Base-by-base conservation (phyloP, 257 asterid species). In the Fraxinus quadrangulata region DNA sequence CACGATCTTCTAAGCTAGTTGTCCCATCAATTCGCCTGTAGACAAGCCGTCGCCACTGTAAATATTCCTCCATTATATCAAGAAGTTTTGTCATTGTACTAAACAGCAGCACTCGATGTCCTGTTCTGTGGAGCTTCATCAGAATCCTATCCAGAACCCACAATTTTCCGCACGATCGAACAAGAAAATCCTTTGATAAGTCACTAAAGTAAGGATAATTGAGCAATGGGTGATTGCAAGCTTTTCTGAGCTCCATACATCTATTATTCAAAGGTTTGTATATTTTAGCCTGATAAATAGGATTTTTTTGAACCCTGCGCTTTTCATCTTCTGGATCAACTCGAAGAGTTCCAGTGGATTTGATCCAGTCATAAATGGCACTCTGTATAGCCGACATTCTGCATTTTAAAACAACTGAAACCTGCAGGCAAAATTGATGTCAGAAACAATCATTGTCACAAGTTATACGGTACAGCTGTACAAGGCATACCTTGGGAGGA, bases 51-150 rank as follows among this genome's bases (percentile, higher is more conserved):
- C 97, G 89, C 99, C 99, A 96, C 89, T 90, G 98, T 82, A 96
- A 87, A 88, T 96, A 88, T 84, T 96, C 99, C 88, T 96, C 99
- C 89, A 96, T 75, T 84, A 96, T 91, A 81, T 96, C 99, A 75
- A 96, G 94, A 77, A 96, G 97, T 83, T 96, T 96, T 71, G 99
- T 96, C 99, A 96, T 96, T 77, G 99, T 96, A 81, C 98, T 93
- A 75, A 96, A 96, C 45, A 96, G 97, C 80, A 96, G 87, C 74
- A 96, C 99, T 76, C 99, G 90, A 42, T 96, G 99, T 37, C 99
- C 98, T 9, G 96, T 90, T 84, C 95, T 90, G 71, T 96, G 97
- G 78, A 96, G 97, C 89, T 96, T 96, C 24, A 96, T 84, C 85
- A 96, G 86, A 74, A 96, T 81, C 83, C 99, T 85, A 83, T 96